A percentile compares a stretch with the other conserved stretches of the same genome.
Evolutionary conservation across 495 filamentous ascomycete genomes (phyloP).

Genomic region (Tuber microsphaerosporum): DNA sequence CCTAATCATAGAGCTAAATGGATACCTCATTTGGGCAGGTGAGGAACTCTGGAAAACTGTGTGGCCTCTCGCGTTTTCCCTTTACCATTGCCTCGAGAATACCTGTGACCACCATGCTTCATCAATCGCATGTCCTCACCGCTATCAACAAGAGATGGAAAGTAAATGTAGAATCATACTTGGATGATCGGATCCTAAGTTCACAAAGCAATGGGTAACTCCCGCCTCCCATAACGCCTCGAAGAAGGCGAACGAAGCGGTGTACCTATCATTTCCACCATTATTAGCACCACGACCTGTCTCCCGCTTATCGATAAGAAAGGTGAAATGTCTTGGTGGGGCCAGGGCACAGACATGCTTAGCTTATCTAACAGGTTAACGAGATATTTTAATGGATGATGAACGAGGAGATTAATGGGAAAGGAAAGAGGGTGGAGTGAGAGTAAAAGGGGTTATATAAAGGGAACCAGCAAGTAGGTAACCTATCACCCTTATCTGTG

Average conservation of each 20-base stretch:
- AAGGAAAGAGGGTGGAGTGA: background rate
- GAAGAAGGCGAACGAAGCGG: constrained; percentile 81
- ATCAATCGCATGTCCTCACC: background rate
- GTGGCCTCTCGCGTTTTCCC: constrained; percentile 58
- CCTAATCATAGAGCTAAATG: background rate
- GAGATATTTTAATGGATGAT: background rate
- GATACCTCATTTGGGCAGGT: constrained; percentile 84
- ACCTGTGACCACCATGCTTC: constrained; percentile 29
- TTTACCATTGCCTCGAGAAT: constrained; percentile 97
- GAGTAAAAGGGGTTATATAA: background rate
- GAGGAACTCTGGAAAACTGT: constrained; percentile 74
- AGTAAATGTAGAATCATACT: constrained; percentile 35
- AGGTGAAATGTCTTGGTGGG: background rate
- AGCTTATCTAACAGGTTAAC: background rate
- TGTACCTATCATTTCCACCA: constrained; percentile 48
- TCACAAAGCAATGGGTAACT: constrained; percentile 84
- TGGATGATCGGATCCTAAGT: constrained; percentile 90
- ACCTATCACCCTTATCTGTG: background rate
- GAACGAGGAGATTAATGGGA: background rate
- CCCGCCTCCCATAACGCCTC: constrained; percentile 93
- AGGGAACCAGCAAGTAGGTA: background rate
- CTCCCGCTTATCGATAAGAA: background rate
- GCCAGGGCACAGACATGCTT: background rate
- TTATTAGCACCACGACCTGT: background rate
- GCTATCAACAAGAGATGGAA: background rate